A percentile compares a stretch with the other conserved stretches of the same genome.
phyloP scores from a whole-genome alignment of 2,329 filamentous ascomycete genomes.

The Colletotrichum filicis region DNA sequence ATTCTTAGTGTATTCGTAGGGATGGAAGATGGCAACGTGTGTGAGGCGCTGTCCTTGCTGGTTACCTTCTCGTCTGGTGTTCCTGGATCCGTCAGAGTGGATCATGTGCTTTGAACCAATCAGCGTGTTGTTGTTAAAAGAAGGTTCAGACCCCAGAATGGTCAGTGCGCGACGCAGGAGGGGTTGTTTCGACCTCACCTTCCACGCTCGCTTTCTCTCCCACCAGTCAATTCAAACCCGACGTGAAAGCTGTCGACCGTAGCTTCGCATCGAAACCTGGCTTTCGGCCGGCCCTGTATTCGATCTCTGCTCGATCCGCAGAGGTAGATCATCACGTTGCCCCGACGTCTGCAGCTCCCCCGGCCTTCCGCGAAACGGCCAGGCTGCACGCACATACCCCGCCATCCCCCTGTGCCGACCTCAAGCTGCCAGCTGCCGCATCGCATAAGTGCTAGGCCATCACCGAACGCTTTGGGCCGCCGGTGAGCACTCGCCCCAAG shows the following conservation, averaged over 20 bases:
- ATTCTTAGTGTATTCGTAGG: neutral
- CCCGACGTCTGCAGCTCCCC: slow-evolving; percentile 25
- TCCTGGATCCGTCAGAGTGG: slow-evolving; percentile 25
- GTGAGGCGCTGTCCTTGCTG: neutral
- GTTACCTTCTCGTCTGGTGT: slow-evolving; percentile 1
- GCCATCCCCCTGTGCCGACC: neutral
- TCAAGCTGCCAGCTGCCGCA: slow-evolving; percentile 9
- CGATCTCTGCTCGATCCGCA: slow-evolving; percentile 1
- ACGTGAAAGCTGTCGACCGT: neutral
- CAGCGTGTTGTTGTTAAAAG: neutral
- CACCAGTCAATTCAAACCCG: slow-evolving; percentile 1
- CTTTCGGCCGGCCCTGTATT: slow-evolving; percentile 10
- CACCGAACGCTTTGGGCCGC: slow-evolving; percentile 9
- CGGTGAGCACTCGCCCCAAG: slow-evolving; percentile 9
- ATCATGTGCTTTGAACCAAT: slow-evolving; percentile 14
- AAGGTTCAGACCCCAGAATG: slow-evolving; percentile 22
- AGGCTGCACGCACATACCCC: neutral
- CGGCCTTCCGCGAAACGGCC: slow-evolving; percentile 4
- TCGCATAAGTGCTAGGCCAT: slow-evolving; percentile 1
- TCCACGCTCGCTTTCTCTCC: slow-evolving; percentile 22
- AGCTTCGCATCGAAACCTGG: neutral
- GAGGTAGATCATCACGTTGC: neutral
- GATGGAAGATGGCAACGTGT: neutral
- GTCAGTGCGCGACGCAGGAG: slow-evolving; percentile 25
- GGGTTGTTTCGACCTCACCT: slow-evolving; percentile 31